Conservation (phyloP, 768 basidiomycete species). For the Boletus speciosus region DNA sequence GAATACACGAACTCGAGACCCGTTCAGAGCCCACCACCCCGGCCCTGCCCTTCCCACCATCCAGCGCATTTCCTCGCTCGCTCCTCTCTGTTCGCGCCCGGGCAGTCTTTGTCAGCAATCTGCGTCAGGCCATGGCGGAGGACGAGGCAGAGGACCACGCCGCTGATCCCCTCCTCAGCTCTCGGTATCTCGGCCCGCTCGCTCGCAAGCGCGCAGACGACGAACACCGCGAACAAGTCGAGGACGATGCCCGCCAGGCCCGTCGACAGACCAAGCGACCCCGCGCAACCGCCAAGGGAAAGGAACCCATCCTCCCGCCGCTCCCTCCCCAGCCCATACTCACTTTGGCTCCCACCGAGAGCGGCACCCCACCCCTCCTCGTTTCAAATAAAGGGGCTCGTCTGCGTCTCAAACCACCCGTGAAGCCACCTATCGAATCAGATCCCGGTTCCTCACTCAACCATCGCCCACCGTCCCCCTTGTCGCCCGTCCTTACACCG, state of each 20-base stretch:
- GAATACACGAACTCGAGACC: constrained; percentile 58
- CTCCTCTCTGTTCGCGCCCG: constrained; percentile 42
- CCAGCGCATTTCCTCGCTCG: constrained; percentile 48
- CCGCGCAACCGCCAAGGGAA: constrained; percentile 36
- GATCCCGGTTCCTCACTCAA: constrained; percentile 18
- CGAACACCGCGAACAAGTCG: constrained; percentile 38
- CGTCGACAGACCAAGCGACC: constrained; percentile 35
- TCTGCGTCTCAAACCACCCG: constrained; percentile 48
- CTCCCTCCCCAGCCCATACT: constrained; percentile 26
- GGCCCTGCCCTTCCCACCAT: constrained; percentile 36
- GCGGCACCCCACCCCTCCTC: constrained; percentile 30
- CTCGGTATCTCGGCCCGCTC: constrained; percentile 45
- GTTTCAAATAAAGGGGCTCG: constrained; percentile 48
- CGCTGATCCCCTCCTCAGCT: constrained; percentile 43
- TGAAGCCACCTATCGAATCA: constrained; percentile 25
- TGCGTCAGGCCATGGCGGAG: constrained; percentile 48
- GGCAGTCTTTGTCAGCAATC: constrained; percentile 44
- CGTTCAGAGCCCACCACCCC: constrained; percentile 34
- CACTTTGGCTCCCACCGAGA: constrained; percentile 23
- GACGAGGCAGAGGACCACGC: constrained; percentile 41
- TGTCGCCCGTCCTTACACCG: constrained; percentile 35
- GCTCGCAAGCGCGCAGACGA: constrained; percentile 44
- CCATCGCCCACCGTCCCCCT: constrained; percentile 26
- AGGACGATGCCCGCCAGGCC: constrained; percentile 45
- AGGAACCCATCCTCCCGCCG: constrained; percentile 30